These are phyloP conservation scores for Eutrema japonicum DNA, from an alignment of 345 rosid species.

Conservation along the genomic window DNA sequence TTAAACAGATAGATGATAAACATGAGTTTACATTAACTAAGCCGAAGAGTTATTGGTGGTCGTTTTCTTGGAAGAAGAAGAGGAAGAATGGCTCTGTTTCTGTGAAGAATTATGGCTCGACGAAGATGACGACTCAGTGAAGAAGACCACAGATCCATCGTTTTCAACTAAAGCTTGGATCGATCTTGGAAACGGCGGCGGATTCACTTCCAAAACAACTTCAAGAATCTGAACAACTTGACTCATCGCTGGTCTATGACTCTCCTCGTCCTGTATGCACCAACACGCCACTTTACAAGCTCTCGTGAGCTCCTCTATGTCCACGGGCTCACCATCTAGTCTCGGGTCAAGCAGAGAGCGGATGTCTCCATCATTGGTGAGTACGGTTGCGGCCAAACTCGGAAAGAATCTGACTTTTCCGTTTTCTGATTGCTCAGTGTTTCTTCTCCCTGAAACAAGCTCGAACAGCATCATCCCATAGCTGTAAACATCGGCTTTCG, in stretches of 20 bases:
- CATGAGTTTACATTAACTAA: constrained; percentile 20
- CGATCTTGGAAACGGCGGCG: constrained; percentile 65
- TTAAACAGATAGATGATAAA: neutral
- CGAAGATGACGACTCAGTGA: constrained; percentile 42
- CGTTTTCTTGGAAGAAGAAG: constrained; percentile 25
- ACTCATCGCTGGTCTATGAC: constrained; percentile 73
- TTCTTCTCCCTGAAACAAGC: constrained; percentile 76
- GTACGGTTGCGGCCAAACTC: constrained; percentile 52
- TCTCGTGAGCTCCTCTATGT: constrained; percentile 63
- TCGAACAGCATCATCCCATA: constrained; percentile 93
- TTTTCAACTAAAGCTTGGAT: constrained; percentile 52
- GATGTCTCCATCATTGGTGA: constrained; percentile 55
- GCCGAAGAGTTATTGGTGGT: constrained; percentile 21
- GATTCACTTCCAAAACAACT: constrained; percentile 61
- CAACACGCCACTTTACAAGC: constrained; percentile 76
- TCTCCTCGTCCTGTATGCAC: constrained; percentile 90
- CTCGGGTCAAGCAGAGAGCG: constrained; percentile 59
- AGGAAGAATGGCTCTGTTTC: constrained; percentile 39
- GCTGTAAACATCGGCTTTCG: constrained; percentile 89
- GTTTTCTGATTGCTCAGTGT: constrained; percentile 58
- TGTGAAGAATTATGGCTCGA: constrained; percentile 39
- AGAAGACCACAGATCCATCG: constrained; percentile 40
- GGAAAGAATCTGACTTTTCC: constrained; percentile 66
- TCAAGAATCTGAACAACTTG: constrained; percentile 88
- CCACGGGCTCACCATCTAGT: constrained; percentile 50